Evolutionary conservation across 768 basidiomycete genomes (phyloP).

Genomic region (Suillus alpinus): DNA sequence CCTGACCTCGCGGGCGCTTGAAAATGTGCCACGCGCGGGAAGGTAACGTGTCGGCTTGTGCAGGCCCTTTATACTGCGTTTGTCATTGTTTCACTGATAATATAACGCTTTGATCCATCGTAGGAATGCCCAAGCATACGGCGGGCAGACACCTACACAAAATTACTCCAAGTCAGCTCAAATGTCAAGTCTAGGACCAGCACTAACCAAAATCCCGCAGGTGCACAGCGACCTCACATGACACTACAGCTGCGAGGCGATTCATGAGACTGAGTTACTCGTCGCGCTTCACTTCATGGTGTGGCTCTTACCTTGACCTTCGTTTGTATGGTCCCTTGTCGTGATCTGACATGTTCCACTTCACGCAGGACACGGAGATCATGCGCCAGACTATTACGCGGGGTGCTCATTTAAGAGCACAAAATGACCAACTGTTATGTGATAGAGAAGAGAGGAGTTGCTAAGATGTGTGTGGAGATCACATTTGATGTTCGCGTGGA

Average conservation of each 20-base stretch:
- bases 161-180: background rate
- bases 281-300: constrained; percentile 95
- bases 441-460: background rate
- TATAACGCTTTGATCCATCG: background rate
- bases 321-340: no score
- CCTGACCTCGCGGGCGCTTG: background rate
- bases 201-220: constrained; percentile 27
- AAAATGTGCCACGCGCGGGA: background rate
- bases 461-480: no score
- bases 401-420: constrained; percentile 57
- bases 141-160: background rate
- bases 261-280: constrained; percentile 87
- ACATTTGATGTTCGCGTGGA: background rate
- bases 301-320: constrained; percentile 16
- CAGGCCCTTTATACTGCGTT: background rate
- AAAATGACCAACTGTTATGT: background rate
- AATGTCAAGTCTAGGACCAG: constrained; percentile 7
- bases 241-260: constrained; percentile 91
- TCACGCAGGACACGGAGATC: constrained; percentile 56
- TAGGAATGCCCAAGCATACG: background rate
- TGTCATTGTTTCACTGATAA: no score
- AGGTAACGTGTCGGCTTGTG: background rate
- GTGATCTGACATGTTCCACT: background rate
- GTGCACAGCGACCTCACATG: constrained; percentile 94
- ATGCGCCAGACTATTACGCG: constrained; percentile 87